phyloP scores from a whole-genome alignment of 306 rosid species.

The Ormosia emarginata region DNA sequence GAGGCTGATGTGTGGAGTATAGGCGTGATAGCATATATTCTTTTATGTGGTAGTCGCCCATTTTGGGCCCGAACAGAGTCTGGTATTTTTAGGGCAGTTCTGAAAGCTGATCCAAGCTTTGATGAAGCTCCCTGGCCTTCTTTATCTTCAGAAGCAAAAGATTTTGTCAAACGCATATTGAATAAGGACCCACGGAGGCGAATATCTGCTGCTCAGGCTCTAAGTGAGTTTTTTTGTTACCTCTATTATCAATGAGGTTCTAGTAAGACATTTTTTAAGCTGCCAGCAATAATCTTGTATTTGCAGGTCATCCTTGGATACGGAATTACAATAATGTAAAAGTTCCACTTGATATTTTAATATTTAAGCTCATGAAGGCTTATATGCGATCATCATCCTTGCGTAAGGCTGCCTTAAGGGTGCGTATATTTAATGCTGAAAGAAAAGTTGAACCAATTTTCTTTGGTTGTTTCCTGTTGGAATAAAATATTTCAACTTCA shows the following conservation, averaged over 20 bases:
- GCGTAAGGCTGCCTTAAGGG: conserved; percentile 99
- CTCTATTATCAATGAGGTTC: conserved; percentile 20
- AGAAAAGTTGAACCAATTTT: conserved; percentile 8
- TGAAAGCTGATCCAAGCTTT: conserved; percentile 94
- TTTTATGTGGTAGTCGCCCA: conserved; percentile 98
- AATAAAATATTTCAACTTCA: conserved; percentile 18
- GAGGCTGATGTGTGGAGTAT: conserved; percentile 99
- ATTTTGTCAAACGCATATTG: conserved; percentile 87
- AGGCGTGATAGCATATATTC: conserved; percentile 97
- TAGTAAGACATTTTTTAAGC: conserved; percentile 12
- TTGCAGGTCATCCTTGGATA: conserved; percentile 98
- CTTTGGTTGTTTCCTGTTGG: neutral
- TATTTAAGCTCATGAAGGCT: conserved; percentile 80
- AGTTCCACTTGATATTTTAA: conserved; percentile 81
- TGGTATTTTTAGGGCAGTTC: conserved; percentile 88
- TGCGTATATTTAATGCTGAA: conserved; percentile 36
- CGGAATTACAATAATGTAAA: conserved; percentile 60
- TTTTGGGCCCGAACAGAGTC: conserved; percentile 99
- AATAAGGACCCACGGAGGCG: conserved; percentile 94
- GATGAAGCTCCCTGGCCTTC: conserved; percentile 97
- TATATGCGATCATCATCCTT: conserved; percentile 89
- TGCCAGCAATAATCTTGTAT: conserved; percentile 23
- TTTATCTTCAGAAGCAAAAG: conserved; percentile 79
- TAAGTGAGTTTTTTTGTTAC: conserved; percentile 54
- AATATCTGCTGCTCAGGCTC: conserved; percentile 94